Evolutionary conservation across 2,329 filamentous ascomycete species (phyloP).

Genomic region (Penicillium frequentans): DNA sequence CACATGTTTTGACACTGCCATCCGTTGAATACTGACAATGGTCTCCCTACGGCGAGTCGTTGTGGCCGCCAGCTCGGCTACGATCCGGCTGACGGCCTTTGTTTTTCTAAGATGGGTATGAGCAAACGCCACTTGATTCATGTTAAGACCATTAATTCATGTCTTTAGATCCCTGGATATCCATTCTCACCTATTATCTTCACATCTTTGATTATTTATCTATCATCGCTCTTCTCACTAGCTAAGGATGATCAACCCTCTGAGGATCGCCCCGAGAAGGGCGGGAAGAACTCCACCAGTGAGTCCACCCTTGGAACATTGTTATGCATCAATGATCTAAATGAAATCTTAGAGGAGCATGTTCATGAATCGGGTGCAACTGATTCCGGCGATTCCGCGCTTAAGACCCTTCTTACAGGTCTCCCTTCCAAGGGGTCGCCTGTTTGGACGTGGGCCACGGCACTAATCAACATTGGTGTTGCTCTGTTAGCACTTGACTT

Average conservation of each 20-base stretch:
- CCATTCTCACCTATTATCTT: slow-evolving; percentile 38
- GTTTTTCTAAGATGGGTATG: slow-evolving; percentile 48
- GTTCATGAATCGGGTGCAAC: neutral
- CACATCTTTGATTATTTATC: slow-evolving; percentile 47
- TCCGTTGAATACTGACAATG: slow-evolving; percentile 24
- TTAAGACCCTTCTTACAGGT: slow-evolving; percentile 72
- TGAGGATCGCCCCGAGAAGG: slow-evolving; percentile 6
- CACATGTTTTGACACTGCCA: neutral
- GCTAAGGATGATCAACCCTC: slow-evolving; percentile 2
- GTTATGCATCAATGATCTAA: neutral
- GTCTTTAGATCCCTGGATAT: slow-evolving; percentile 39
- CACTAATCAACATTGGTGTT: slow-evolving; percentile 70
- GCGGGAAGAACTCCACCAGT: slow-evolving; percentile 8
- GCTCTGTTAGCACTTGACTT: slow-evolving; percentile 73
- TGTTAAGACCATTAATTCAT: neutral
- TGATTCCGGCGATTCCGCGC: slow-evolving; percentile 32
- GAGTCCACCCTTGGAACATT: neutral
- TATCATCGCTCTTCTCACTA: slow-evolving; percentile 38
- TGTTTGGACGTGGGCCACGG: slow-evolving; percentile 64
- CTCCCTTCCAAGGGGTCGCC: slow-evolving; percentile 71
- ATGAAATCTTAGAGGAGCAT: neutral
- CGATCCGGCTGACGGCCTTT: slow-evolving; percentile 38
- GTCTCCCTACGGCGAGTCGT: slow-evolving; percentile 31
- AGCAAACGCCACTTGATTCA: neutral
- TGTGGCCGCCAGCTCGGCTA: slow-evolving; percentile 37